phyloP scores from a whole-genome alignment of 2,329 filamentous ascomycete genomes.

The Coniochaeta prunicola region DNA sequence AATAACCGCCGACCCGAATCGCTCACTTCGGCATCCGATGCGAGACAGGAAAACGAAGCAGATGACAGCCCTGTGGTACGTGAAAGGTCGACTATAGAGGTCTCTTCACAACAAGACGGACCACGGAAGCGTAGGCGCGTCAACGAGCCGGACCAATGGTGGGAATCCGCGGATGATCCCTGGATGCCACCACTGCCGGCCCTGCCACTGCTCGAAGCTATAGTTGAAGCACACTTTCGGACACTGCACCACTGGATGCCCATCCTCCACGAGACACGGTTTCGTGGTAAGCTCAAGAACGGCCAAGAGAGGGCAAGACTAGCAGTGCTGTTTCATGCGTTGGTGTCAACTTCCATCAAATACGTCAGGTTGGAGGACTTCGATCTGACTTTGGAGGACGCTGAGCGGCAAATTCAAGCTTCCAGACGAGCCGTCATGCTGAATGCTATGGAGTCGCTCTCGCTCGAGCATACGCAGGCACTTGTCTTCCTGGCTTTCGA shows the following conservation, averaged over 20 bases:
- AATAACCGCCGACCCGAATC: background rate
- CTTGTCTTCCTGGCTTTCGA: conserved; percentile 25
- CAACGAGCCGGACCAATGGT: conserved; percentile 3
- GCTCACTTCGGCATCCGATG: background rate
- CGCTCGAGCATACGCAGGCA: conserved; percentile 24
- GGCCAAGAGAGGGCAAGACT: conserved; percentile 15
- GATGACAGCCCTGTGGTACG: background rate
- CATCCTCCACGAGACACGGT: conserved; percentile 24
- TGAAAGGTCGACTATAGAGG: background rate
- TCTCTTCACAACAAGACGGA: background rate
- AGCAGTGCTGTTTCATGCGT: conserved; percentile 23
- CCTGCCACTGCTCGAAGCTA: conserved; percentile 12
- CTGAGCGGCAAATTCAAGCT: background rate
- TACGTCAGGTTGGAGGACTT: conserved; percentile 17
- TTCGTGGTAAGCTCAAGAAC: conserved; percentile 18
- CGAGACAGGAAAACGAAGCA: background rate
- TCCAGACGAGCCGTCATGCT: conserved; percentile 17
- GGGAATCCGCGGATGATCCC: background rate
- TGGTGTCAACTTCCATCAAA: conserved; percentile 16
- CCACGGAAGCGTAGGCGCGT: conserved; percentile 7
- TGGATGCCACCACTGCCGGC: conserved; percentile 2
- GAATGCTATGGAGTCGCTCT: conserved; percentile 20
- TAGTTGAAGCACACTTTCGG: conserved; percentile 22
- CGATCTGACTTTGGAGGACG: conserved; percentile 6
- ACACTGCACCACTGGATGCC: conserved; percentile 28